Conservation (phyloP, 2,329 filamentous ascomycete genomes). For the Penicillium sumatraense region DNA sequence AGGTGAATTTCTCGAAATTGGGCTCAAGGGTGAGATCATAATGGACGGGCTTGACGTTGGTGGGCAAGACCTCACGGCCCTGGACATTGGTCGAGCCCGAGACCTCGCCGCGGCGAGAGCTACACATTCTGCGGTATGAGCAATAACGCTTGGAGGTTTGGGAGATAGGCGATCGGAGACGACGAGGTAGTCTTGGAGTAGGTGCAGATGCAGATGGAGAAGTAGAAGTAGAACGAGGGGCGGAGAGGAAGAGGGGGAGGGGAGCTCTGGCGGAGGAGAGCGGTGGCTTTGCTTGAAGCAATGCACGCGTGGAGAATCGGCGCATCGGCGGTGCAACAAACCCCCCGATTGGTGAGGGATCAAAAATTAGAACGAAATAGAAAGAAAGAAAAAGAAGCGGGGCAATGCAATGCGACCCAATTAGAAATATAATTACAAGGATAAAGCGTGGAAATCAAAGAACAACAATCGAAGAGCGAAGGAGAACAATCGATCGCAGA, state of each 20-base stretch:
- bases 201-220: too few species aligned
- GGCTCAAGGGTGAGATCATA: constrained; percentile 93
- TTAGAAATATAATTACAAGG: constrained; percentile 13
- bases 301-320: constrained; percentile 41
- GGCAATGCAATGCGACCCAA: constrained; percentile 14
- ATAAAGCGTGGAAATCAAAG: constrained; percentile 21
- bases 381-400: constrained; percentile 8
- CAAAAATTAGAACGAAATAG: not conserved
- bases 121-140: constrained; percentile 78
- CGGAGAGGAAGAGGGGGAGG: constrained; percentile 32
- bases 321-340: constrained; percentile 31
- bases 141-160: constrained; percentile 62
- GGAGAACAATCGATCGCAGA: constrained; percentile 24
- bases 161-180: constrained; percentile 32
- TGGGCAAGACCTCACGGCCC: constrained; percentile 82
- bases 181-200: constrained; percentile 24
- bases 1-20: constrained; percentile 84
- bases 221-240: constrained; percentile 29
- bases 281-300: constrained; percentile 42
- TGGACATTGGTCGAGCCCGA: constrained; percentile 64
- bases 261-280: constrained; percentile 35
- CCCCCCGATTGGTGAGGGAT: constrained; percentile 14
- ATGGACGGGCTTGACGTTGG: constrained; percentile 88
- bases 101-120: constrained; percentile 63
- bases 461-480: constrained; percentile 4